Base-by-base conservation (phyloP, 176 grass and related monocot genomes). In the Rhynchospora breviuscula region DNA sequence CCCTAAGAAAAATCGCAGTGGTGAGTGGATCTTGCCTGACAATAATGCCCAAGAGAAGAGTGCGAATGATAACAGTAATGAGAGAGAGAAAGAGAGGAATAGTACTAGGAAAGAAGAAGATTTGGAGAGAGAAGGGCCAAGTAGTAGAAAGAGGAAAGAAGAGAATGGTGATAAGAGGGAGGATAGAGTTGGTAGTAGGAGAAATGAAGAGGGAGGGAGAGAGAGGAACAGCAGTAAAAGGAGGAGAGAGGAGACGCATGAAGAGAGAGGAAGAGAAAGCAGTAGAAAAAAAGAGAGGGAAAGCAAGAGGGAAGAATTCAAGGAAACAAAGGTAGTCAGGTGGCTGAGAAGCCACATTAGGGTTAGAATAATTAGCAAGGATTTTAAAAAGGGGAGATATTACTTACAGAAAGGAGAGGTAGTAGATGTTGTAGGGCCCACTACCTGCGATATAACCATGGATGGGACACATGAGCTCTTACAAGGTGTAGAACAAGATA, bases 281-380 rank as follows among this genome's bases (percentile, higher is more conserved):
- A 81, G 79, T 26, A 44, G 29, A 85, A 85, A 82, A 68, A 75
- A 63, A 62, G 72, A 89, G 78, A 85, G 74, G 79, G 68, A 29
- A 88, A 70, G 7, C 78, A 88, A 84, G 85, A 84, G 81, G 57
- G 84, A 81, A 48, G 54, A 67, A 59, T 49, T n/a, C n/a, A 84
- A 59, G 44, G 78, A 81, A 52, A 82, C 33, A n/a, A 82, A 82
- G 63, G 43, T 22, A 26, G 80, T 88, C 13, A 83, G 72, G 64
- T 99, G 93, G 96, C 89, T 99, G 10, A 87, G 82, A 44, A 99
- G 91, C 72, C 88, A 99, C 86, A 99, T 95, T 26, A 93, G 88
- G 81, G 93, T 99, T 89, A 91, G 88, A 73, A 88, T 99, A 85
- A 83, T 99, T 73, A 93, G 86, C 62, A 87, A 93, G 77, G 90